Base-by-base conservation (phyloP, 2,329 filamentous ascomycete species). In the Apiospora koreana region DNA sequence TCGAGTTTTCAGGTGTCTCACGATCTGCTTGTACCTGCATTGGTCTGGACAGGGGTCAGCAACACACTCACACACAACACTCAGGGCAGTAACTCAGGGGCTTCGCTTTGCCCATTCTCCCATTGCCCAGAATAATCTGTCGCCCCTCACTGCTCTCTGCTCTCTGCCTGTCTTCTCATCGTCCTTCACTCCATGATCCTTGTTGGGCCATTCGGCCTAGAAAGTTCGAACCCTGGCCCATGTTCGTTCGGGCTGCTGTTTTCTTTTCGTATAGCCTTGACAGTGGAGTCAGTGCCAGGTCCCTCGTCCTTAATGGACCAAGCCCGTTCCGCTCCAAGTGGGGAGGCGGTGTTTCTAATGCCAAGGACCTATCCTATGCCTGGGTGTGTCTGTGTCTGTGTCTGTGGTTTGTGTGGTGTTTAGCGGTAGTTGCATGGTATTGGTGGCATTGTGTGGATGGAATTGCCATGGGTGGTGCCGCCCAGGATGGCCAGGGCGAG, bases 401-500 rank as follows among this genome's bases (percentile, higher is more conserved):
- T 58, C 28, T 54, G 48, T 54, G 50, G 50, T n/a, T n/a, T 58
- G 25, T 58, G 54, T 62, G 54, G 38, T 67, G 41, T 21, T 43
- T 67, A 45, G 23, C 23, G 65, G 38, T 38, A n/a, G 25, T 35
- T 28, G 65, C 64, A 66, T 46, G 43, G 41, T 67, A n/a, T 46
- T 66, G 65, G 41, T 67, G 25, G 43, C 23, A n/a, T 43, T 35
- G 31, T 28, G 35, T 41, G 21, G 64, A 23, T n/a, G 64, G 18
- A 10, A 43, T 31, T 23, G 67, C 46, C 46, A 67, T 66, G 68
- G 64, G 41, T 43, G 41, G 35, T 42, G 43, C 69, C 65, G 68
- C 67, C 69, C 68, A 69, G 72, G 69, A 3, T 3, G 8, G 68
- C 62, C 42, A 62, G 48, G 64, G 50, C 69, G 71, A 68, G 64